These are phyloP conservation scores for Aspergillus incahuasiensis DNA, from an alignment of 495 filamentous ascomycete species.

Conservation along the genomic window DNA sequence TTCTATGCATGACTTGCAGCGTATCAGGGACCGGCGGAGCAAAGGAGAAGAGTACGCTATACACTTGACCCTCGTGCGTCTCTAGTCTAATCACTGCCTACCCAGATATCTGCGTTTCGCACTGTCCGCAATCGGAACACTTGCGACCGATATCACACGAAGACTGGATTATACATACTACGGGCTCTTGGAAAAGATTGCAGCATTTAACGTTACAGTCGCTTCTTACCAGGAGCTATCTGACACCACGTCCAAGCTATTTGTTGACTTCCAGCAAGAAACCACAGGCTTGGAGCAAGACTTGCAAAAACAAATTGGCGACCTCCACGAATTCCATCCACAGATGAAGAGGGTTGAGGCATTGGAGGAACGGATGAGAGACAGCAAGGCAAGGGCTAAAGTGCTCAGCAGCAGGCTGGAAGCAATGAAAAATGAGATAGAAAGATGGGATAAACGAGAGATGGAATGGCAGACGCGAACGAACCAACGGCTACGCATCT, in stretches of 20 bases:
- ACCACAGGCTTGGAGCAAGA: slow-evolving; percentile 57
- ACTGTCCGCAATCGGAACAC: slow-evolving; percentile 34
- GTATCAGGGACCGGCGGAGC: slow-evolving; percentile 36
- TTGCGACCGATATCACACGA: slow-evolving; percentile 56
- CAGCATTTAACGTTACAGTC: slow-evolving; percentile 63
- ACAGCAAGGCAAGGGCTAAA: slow-evolving; percentile 58
- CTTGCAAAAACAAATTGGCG: slow-evolving; percentile 58
- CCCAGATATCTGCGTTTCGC: slow-evolving; percentile 35
- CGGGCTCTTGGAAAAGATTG: slow-evolving; percentile 72
- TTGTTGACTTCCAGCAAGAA: slow-evolving; percentile 58
- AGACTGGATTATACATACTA: slow-evolving; percentile 86
- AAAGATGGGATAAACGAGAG: slow-evolving; percentile 67
- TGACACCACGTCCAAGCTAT: slow-evolving; percentile 54
- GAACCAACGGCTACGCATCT: slow-evolving; percentile 54
- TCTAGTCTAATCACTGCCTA: not conserved
- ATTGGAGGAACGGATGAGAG: slow-evolving; percentile 61
- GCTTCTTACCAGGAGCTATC: slow-evolving; percentile 65
- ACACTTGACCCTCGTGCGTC: not conserved
- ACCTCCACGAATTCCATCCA: slow-evolving; percentile 62
- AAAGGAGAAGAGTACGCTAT: slow-evolving; percentile 44
- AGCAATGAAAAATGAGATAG: slow-evolving; percentile 57
- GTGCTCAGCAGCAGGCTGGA: slow-evolving; percentile 63
- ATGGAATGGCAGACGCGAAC: slow-evolving; percentile 67
- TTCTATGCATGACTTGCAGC: slow-evolving; percentile 39
- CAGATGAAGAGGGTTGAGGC: slow-evolving; percentile 63